Base-by-base conservation (phyloP, 2,329 filamentous ascomycete genomes). In the Teratosphaeriaceae sp. region DNA sequence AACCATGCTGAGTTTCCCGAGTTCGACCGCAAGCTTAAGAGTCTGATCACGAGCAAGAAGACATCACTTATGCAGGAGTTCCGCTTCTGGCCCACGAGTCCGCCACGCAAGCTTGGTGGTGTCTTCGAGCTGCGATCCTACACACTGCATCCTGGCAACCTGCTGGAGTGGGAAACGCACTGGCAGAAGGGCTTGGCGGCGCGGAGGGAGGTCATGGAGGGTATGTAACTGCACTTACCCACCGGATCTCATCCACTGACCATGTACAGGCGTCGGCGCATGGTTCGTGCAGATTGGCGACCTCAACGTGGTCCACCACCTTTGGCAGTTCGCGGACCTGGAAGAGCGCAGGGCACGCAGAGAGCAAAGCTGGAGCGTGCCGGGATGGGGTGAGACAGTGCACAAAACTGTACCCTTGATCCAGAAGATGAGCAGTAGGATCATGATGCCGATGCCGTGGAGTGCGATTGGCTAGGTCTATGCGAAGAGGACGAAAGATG, bases 201-300 rank as follows among this genome's bases (percentile, higher is more conserved):
- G 2, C 80, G 92, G 40, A 80, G 88, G 38, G 88, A 97, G 68
- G 90, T 97, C 43, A 98, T 98, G 92, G 92, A 98, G 67, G 92
- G 92, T 12, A 27, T 21, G 22, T 38, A 18, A 24, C 20, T 35
- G 11, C 22, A 2, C 13, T 21, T 16, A 2, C 16, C 13, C 16
- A 24, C 27, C 24, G 15, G 12, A 6, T 26, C 35, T 16, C 16
- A 15, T 88, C 88, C 16, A 74, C 88, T 88, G n/a, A 37, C 16
- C 9, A 11, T 5, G 18, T 20, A 20, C 40, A 48, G 50, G 50
- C 5, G 49, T 49, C 9, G 89, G 90, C 23, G 92, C 92, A 5
- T 98, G 92, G 92, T 98, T 98, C 59, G 90, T 96, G 30, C 92
- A 98, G 70, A 90, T 98, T 58, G 92, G 92, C 48, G 90, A 96